phyloP scores from a whole-genome alignment of 169 alveolate species.

The Cryptosporidium canis region DNA sequence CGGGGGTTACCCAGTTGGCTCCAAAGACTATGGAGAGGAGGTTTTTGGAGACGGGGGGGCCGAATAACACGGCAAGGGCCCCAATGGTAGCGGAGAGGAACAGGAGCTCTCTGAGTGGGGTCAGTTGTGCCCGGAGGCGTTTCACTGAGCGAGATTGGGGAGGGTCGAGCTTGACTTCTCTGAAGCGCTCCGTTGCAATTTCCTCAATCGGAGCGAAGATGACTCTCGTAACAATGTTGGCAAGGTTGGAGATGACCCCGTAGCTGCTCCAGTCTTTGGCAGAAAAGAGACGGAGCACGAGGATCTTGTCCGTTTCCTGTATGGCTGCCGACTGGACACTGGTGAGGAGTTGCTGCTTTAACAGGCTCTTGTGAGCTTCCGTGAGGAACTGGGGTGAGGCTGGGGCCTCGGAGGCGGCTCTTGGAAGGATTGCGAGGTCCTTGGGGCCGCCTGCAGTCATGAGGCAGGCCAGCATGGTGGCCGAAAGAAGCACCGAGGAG shows the following conservation, averaged over 20 bases:
- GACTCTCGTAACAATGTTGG: constrained; percentile 45
- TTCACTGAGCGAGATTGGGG: neutral
- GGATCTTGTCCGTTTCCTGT: constrained; percentile 60
- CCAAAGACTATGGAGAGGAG: constrained; percentile 20
- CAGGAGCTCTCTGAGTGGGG: constrained; percentile 51
- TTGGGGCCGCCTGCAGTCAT: neutral
- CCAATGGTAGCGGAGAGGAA: constrained; percentile 25
- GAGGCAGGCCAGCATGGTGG: neutral
- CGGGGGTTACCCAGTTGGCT: constrained; percentile 6
- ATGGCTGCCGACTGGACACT: constrained; percentile 6
- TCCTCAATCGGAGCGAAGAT: constrained; percentile 60
- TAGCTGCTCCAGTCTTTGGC: constrained; percentile 59
- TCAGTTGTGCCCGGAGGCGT: neutral
- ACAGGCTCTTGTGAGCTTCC: neutral
- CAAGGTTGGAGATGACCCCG: constrained; percentile 49
- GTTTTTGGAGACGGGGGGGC: constrained; percentile 24
- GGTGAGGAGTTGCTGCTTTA: constrained; percentile 8
- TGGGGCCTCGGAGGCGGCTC: neutral
- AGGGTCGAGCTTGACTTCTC: neutral
- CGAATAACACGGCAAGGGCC: constrained; percentile 18
- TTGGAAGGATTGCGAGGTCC: neutral
- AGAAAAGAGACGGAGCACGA: constrained; percentile 7
- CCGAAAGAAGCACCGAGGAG: neutral
- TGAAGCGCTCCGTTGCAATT: constrained; percentile 29
- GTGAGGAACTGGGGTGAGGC: neutral